Evolutionary conservation across 2,329 filamentous ascomycete species (phyloP).

Genomic region (Penicillium freii): DNA sequence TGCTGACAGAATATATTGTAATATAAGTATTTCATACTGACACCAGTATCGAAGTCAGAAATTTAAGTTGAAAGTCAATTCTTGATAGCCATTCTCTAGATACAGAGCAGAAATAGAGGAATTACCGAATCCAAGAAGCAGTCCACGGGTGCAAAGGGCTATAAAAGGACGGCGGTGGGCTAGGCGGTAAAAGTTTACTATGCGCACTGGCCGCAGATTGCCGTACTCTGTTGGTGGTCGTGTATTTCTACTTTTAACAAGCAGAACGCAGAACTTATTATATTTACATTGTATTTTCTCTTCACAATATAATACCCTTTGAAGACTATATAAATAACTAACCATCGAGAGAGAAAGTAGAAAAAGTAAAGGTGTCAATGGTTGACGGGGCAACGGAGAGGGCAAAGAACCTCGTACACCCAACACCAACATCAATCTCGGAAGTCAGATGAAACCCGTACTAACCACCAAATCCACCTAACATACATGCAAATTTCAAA

Average conservation of each 20-base stretch:
- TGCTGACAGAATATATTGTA: neutral
- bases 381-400: constrained; percentile 4
- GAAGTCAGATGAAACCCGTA: neutral
- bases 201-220: neutral
- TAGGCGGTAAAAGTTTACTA: neutral
- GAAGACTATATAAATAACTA: neutral
- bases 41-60: neutral
- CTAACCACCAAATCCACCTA: neutral
- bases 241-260: no score
- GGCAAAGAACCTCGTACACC: neutral
- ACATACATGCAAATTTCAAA: neutral
- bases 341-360: neutral
- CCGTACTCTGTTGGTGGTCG: neutral
- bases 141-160: no score
- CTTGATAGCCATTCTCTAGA: neutral
- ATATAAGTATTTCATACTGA: no score
- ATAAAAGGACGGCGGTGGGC: neutral
- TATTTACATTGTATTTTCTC: neutral
- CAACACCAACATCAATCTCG: neutral
- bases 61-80: neutral
- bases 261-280: neutral
- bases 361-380: neutral
- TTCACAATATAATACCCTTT: neutral
- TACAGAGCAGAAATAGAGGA: neutral
- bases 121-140: no score